phyloP scores from a whole-genome alignment of 1,284 basidiomycete genomes.

The Lentinus polychrous region DNA sequence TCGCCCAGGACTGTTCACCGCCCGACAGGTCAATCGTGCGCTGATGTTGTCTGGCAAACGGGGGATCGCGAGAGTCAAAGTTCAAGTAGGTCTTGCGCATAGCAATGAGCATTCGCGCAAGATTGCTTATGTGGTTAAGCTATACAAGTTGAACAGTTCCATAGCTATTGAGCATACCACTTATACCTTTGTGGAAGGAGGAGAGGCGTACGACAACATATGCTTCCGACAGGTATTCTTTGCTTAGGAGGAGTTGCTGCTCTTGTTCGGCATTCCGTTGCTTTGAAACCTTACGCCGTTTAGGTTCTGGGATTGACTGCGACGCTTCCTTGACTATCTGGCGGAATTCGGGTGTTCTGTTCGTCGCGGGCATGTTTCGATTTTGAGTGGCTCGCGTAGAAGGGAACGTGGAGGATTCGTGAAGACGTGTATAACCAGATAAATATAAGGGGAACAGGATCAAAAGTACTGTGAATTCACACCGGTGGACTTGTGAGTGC shows the following conservation, averaged over 20 bases:
- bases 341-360: slow-evolving; percentile 59
- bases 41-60: slow-evolving; percentile 40
- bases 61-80: slow-evolving; percentile 50
- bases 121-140: slow-evolving; percentile 66
- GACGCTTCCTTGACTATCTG: slow-evolving; percentile 42
- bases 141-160: slow-evolving; percentile 23
- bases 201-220: slow-evolving; percentile 57
- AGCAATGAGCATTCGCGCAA: slow-evolving; percentile 61
- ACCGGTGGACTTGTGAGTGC: not conserved
- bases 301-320: slow-evolving; percentile 34
- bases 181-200: not conserved
- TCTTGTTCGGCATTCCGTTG: slow-evolving; percentile 26
- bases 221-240: slow-evolving; percentile 66
- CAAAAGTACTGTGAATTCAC: not conserved
- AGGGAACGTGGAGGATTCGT: not conserved
- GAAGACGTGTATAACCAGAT: not conserved
- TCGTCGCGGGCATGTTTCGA: slow-evolving; percentile 19
- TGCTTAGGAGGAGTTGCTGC: slow-evolving; percentile 40
- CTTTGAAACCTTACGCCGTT: slow-evolving; percentile 43
- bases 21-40: slow-evolving; percentile 51
- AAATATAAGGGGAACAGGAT: not conserved
- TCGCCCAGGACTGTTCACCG: slow-evolving; percentile 52
- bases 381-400: not conserved
- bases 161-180: not conserved
- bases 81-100: slow-evolving; percentile 78